phyloP scores from a whole-genome alignment of 345 rosid genomes.

The Trapa incisa region DNA sequence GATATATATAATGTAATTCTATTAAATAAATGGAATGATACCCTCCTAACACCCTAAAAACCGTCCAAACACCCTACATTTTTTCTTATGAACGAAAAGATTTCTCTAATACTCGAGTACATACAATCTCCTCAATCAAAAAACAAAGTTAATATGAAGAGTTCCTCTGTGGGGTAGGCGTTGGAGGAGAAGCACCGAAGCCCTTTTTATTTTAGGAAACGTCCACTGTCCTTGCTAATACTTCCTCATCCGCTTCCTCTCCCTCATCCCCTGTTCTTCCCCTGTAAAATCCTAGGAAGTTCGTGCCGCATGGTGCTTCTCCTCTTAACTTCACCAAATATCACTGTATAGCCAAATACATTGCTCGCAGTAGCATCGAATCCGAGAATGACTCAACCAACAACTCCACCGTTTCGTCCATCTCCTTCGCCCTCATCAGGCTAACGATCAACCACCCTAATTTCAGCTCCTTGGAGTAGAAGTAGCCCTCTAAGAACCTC shows the following conservation, averaged over 20 bases:
- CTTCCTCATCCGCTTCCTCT: constrained; percentile 28
- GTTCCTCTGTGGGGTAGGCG: constrained; percentile 64
- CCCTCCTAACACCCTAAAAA: no score
- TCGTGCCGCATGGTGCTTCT: constrained; percentile 71
- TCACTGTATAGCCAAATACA: constrained; percentile 46
- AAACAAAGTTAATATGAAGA: constrained; percentile 30
- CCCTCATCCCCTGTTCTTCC: constrained; percentile 26
- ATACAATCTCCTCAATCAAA: no score
- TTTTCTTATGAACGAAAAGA: no score
- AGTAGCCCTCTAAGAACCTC: constrained; percentile 47
- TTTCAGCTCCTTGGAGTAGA: constrained; percentile 34
- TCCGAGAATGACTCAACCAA: constrained; percentile 75
- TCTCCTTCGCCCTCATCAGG: constrained; percentile 61
- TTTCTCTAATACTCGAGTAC: no score
- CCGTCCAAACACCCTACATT: no score
- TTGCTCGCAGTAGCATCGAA: constrained; percentile 60
- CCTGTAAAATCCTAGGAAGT: constrained; percentile 55
- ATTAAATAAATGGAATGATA: no score
- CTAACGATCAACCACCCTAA: constrained; percentile 58
- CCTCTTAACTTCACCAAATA: constrained; percentile 41
- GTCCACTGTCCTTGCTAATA: constrained; percentile 84
- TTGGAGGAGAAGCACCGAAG: constrained; percentile 60
- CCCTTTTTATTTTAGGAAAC: constrained; percentile 64
- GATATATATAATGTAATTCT: no score
- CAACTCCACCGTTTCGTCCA: constrained; percentile 53